Base-by-base conservation (phyloP, 2,329 filamentous ascomycete genomes). In the Colletotrichum falcatum region DNA sequence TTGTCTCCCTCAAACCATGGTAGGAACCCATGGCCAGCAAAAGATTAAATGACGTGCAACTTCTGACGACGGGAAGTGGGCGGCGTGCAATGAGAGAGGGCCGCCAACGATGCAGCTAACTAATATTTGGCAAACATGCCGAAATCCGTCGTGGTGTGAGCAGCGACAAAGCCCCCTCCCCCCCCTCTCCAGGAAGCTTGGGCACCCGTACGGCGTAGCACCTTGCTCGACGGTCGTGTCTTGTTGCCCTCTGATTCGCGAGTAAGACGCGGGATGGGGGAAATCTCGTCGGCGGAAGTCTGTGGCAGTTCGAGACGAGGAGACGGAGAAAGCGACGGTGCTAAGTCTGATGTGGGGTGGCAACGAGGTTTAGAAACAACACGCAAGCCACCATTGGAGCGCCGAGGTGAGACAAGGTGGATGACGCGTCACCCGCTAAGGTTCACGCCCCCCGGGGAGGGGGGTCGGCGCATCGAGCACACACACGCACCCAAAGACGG, bases 371-470 rank as follows among this genome's bases (percentile, higher is more conserved):
- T 71, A 48, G 44, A 58, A 70, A 68, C 68, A 71, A 65, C 69
- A 69, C 69, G 65, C 69, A 71, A 71, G 69, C 69, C 69, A 69
- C 65, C 65, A 68, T 68, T 71, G 65, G 59, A 64, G 60, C 42
- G 23, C 44, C 65, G 54, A 71, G 11, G 65, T 69, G 69, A 71
- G 65, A 71, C 69, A 71, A 49, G 61, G 69, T 64, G 65, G 69
- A 71, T 71, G 69, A 71, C 69, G 69, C 69, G 69, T 71, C 69
- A 71, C 69, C 64, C 63, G 69, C 65, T 65, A 49, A 42, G 39
- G 14, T 26, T 35, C 69, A 71, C 69, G 61, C 65, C 69, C 58
- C n/a, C n/a, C n/a, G n/a, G n/a, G n/a, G n/a, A n/a, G 30, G 65
- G 65, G 65, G 26, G 65, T 70, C 33, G 37, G 7, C 30, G 30